Evolutionary conservation across 441 rosid genomes (phyloP).

Genomic region (Erysimum cheiri): DNA sequence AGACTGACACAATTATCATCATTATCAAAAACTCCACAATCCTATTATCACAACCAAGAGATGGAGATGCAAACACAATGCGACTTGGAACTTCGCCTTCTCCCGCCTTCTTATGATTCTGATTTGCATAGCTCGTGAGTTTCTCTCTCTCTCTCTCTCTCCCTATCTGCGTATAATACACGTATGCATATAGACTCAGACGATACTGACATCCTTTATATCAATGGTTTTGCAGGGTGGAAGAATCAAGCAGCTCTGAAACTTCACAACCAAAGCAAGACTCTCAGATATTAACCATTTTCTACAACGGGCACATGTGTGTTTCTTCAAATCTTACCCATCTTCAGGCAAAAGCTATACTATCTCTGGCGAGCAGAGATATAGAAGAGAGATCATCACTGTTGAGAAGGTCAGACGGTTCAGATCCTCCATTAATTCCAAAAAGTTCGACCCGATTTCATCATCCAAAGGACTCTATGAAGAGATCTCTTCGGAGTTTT

Average conservation of each 20-base stretch:
- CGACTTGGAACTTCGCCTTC: constrained; percentile 44
- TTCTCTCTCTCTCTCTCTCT: constrained; percentile 1
- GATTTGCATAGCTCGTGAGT: constrained; percentile 20
- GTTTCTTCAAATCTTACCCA: constrained; percentile 33
- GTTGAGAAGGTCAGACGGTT: constrained; percentile 15
- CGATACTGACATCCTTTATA: background rate
- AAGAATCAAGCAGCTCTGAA: constrained; percentile 23
- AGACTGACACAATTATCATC: constrained; percentile 17
- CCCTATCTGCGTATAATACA: background rate
- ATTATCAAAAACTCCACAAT: constrained; percentile 22
- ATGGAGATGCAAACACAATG: constrained; percentile 38
- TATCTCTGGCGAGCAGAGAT: constrained; percentile 54
- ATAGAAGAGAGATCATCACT: constrained; percentile 40
- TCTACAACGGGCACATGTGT: constrained; percentile 40
- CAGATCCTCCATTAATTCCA: background rate
- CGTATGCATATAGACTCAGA: background rate
- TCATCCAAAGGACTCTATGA: constrained; percentile 55
- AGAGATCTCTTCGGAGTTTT: constrained; percentile 69
- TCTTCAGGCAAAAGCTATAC: constrained; percentile 58
- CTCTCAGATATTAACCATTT: constrained; percentile 29
- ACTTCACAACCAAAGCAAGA: constrained; percentile 23
- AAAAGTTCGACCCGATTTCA: constrained; percentile 2
- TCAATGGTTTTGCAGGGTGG: constrained; percentile 14
- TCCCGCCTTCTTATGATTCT: constrained; percentile 3
- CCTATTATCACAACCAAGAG: constrained; percentile 17